Evolutionary conservation across 495 filamentous ascomycete species (phyloP).

Genomic region (Trichoderma orchidacearum): DNA sequence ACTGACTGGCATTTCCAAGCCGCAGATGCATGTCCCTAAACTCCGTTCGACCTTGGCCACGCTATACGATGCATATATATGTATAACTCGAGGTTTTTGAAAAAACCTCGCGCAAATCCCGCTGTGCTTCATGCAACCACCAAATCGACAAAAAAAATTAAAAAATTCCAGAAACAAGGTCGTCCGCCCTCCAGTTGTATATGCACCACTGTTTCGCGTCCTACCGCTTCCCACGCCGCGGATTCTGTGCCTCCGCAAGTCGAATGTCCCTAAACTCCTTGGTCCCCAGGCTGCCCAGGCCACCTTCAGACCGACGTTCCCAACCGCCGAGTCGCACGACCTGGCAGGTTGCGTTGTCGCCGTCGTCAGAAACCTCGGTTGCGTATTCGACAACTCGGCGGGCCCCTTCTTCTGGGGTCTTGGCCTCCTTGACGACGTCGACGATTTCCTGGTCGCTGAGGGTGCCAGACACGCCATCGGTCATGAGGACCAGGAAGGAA

Average conservation of each 20-base stretch:
- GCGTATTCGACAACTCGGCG: slow-evolving; percentile 71
- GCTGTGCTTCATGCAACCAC: background rate
- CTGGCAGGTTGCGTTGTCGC: slow-evolving; percentile 91
- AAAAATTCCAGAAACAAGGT: too few relatives aligned
- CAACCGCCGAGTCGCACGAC: slow-evolving; percentile 87
- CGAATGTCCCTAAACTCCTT: slow-evolving; percentile 81
- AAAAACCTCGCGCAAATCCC: background rate
- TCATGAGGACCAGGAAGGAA: slow-evolving; percentile 74
- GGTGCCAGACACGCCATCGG: slow-evolving; percentile 74
- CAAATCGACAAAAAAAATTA: too few relatives aligned
- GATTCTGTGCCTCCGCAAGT: slow-evolving; percentile 71
- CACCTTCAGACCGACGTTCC: slow-evolving; percentile 84
- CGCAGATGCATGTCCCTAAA: background rate
- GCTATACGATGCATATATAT: background rate
- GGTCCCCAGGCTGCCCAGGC: slow-evolving; percentile 76
- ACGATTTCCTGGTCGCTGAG: slow-evolving; percentile 87
- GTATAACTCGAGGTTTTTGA: background rate
- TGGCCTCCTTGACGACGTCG: slow-evolving; percentile 86
- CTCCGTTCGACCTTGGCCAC: background rate
- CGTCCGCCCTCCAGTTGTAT: too few relatives aligned
- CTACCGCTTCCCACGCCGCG: slow-evolving; percentile 46
- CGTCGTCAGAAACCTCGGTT: slow-evolving; percentile 66
- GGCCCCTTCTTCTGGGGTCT: slow-evolving; percentile 76
- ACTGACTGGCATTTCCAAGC: background rate
- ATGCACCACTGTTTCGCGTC: too few relatives aligned